Percentiles rank a stretch among this genome's conserved stretches.
Evolutionary conservation across 2,329 filamentous ascomycete species (phyloP).

Genomic region (Clonostachys rosea): DNA sequence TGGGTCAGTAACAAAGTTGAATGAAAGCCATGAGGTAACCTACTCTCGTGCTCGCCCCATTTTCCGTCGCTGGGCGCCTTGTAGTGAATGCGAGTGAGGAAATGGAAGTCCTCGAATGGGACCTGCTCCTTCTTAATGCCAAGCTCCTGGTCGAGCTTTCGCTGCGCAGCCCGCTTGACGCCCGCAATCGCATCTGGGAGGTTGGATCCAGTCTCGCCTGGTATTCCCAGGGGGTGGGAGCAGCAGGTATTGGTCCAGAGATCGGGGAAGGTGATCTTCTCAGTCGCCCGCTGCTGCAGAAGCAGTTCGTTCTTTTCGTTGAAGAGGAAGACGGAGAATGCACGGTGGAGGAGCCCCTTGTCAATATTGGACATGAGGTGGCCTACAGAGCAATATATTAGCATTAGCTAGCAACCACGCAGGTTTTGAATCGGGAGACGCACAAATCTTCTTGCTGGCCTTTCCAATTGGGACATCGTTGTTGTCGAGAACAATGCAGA

Average conservation of each 20-base stretch:
- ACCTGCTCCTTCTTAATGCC: constrained; percentile 89
- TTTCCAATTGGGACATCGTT: constrained; percentile 91
- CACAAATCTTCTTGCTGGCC: constrained; percentile 97
- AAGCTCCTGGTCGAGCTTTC: constrained; percentile 92
- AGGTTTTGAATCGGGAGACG: constrained; percentile 23
- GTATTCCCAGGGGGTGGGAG: constrained; percentile 90
- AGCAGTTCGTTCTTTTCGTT: constrained; percentile 89
- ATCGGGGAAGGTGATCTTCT: constrained; percentile 99
- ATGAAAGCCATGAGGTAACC: constrained; percentile 23
- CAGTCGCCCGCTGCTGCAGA: constrained; percentile 87
- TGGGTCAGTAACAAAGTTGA: constrained; percentile 7
- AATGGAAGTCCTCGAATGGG: constrained; percentile 85
- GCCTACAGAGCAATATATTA: constrained; percentile 44
- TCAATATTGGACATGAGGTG: constrained; percentile 99
- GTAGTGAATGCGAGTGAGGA: constrained; percentile 96
- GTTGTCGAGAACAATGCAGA: constrained; percentile 94
- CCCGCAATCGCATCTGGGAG: constrained; percentile 77
- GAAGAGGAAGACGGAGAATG: constrained; percentile 98
- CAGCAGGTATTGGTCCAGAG: constrained; percentile 99
- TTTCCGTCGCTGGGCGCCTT: constrained; percentile 94
- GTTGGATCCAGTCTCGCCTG: constrained; percentile 82
- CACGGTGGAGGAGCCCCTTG: constrained; percentile 90
- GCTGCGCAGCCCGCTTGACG: constrained; percentile 85
- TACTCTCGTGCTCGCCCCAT: constrained; percentile 99
- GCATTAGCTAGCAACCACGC: background rate